Evolutionary conservation across 1,139 yeast genomes (phyloP), one percentile per base, ranked within the genome.

Genomic region (Blastobotrys ciferrii): DNA sequence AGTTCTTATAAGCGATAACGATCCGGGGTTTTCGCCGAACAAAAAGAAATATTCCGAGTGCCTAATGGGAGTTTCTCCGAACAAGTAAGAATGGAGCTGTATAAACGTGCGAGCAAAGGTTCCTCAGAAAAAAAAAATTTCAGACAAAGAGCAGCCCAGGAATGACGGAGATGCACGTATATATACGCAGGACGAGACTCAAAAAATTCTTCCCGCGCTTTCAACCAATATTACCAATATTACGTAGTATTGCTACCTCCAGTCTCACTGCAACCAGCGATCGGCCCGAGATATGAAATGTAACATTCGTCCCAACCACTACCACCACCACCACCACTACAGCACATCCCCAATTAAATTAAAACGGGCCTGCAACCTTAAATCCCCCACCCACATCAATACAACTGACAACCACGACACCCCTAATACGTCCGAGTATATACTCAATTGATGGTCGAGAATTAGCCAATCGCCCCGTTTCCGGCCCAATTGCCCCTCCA

Each of bases 1-100:
- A 6, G 37, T 13, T 36, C 40, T 36, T 36, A 36, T 33, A 33
- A 12, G 12, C n/a, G 43, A 23, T 23, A 39, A 31, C 11, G 19
- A 6, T 14, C 30, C 43, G 43, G 43, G 15, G 35, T 6, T 30
- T 41, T 41, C 43, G 43, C 35, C 43, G 43, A 31, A 30, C 9
- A 15, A 41, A n/a, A 35, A 35, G n/a, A 35, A 14, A 35, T 18
- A 14, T 11, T 11, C 18, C 20, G n/a, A 5, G 17, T 4, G 9
- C 6, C 28, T 3, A 19, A 14, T 36, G 40, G 40, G 12, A 19
- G 19, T 36, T 36, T 36, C 25, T 36, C 40, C 40, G 40, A n/a
- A 36, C 28, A 9, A 23, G 9, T 6, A 9, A 6, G 9, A 23
- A 6, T 5, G 28, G 28, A 23, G 9, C 9, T 5, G 28, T 23